Evolutionary conservation across 2,329 filamentous ascomycete species (phyloP), one percentile per base, ranked within the genome.

Genomic region (Trichoderma breve): DNA sequence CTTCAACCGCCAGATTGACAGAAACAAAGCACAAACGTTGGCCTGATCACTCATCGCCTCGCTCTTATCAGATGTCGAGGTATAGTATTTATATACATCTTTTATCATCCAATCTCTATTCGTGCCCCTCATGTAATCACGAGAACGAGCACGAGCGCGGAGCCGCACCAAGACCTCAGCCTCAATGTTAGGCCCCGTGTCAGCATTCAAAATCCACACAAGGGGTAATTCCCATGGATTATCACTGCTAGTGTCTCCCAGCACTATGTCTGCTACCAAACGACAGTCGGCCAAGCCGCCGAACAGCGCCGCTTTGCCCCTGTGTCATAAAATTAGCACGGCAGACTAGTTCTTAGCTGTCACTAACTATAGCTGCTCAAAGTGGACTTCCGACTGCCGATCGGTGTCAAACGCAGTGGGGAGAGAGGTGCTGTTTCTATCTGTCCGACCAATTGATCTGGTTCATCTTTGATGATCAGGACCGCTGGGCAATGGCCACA

Each of bases 241-340:
- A 53, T 53, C 47, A 53, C 47, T 24, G 47, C 47, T 53, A 53
- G 47, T 24, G 47, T 43, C 47, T 24, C 21, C n/a, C 47, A 24
- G 47, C 47, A 53, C 47, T 53, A 24, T 53, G 47, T 53, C 47
- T 53, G 28, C 32, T 12, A 60, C 57, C 32, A 30, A 34, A 69
- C 39, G 24, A 34, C 26, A 30, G 18, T 61, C 55, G 66, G 66
- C 39, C 39, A 51, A 69, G 55, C 36, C 55, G 36, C 39, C 34
- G 14, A 58, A 28, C 34, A 3, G 26, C 34, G 65, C 66, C 55
- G 28, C 34, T 21, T 26, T 26, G 32, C 66, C 66, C 55, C 53
- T 58, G 66, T 60, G 39, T 57, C 66, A 51, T 51, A 34, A 69
- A 28, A 34, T 69, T 51, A 69, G 66, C 34, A 60, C 26, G 30